phyloP scores from a whole-genome alignment of 805 yeast species.

The Myxozyma sirexii region DNA sequence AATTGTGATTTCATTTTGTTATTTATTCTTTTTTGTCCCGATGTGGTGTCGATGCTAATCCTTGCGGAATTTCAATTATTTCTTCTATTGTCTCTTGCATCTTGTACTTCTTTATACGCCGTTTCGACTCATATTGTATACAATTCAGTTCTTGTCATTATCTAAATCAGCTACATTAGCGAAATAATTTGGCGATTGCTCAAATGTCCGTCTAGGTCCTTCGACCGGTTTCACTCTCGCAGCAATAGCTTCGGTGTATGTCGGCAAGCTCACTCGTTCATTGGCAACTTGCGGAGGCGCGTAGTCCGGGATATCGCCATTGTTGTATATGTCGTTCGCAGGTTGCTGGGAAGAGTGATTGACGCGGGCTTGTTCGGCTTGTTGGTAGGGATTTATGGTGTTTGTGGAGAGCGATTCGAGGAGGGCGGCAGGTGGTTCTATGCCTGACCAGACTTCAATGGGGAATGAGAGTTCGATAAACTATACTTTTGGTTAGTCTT shows the following conservation, averaged over 20 bases:
- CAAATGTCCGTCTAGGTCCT: constrained; percentile 28
- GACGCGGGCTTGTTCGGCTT: not conserved
- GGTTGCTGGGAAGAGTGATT: too few species aligned
- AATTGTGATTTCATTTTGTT: not conserved
- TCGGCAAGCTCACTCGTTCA: constrained; percentile 20
- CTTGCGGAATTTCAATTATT: too few species aligned
- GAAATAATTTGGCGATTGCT: constrained; percentile 21
- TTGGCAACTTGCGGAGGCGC: not conserved
- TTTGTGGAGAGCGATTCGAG: constrained; percentile 8
- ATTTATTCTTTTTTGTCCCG: not conserved
- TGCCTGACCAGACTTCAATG: constrained; percentile 29
- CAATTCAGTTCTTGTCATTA: constrained; percentile 13
- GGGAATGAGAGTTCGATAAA: constrained; percentile 14
- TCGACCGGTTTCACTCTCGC: constrained; percentile 11
- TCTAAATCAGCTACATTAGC: constrained; percentile 23
- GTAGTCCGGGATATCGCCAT: not conserved
- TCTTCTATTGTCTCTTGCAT: too few species aligned
- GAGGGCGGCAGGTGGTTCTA: constrained; percentile 26
- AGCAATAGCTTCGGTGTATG: constrained; percentile 28
- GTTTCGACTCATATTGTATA: too few species aligned
- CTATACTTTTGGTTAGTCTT: too few species aligned
- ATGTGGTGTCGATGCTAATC: not conserved
- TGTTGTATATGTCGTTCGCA: not conserved
- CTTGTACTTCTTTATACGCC: too few species aligned
- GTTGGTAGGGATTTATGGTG: constrained; percentile 4